Evolutionary conservation across 805 yeast species (phyloP), one percentile per base, ranked within the genome.

Genomic region (Schwanniomyces yamadae): DNA sequence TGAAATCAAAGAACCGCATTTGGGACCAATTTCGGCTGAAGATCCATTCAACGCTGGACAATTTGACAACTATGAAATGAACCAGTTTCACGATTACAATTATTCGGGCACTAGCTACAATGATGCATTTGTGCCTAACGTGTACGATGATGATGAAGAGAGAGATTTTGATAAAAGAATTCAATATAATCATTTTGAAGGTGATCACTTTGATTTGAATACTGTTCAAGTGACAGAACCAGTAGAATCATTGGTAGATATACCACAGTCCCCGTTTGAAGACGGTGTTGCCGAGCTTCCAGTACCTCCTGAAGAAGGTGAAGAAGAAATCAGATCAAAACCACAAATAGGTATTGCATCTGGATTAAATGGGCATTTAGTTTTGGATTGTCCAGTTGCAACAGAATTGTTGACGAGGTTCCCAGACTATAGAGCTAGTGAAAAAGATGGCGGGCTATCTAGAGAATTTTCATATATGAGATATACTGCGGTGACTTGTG

Each of bases 401-500:
- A 59, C 58, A 56, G 72, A 66, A 41, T 54, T 67, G 40, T 56
- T 67, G 33, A 47, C 64, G 12, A 68, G 66, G 40, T 67, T 65
- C 39, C 71, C 69, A 9, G 71, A 66, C 42, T 67, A 63, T 39
- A 48, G 53, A 16, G 46, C 59, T 3, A 53, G 39, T 6, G 50
- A 46, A 12, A 58, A 57, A 28, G 71, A 64, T 40, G 70, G 69
- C 4, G 73, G 71, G 1, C 56, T 67, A 37, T 55, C 66, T n/a
- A 51, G 74, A 50, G 84, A 78, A 53, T 78, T 78, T 54, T 67
- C 78, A 11, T 80, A 75, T 48, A 67, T 78, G 78, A 58, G 82
- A 45, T 78, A 78, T 53, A 65, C 73, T 1, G 85, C 85, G 3
- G 85, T 80, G 5, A 79, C 84, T 1, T 75, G 80, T 50, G 84